These are phyloP conservation scores for Tricharina praecox DNA, from an alignment of 495 filamentous ascomycete genomes.

Conservation along the genomic window DNA sequence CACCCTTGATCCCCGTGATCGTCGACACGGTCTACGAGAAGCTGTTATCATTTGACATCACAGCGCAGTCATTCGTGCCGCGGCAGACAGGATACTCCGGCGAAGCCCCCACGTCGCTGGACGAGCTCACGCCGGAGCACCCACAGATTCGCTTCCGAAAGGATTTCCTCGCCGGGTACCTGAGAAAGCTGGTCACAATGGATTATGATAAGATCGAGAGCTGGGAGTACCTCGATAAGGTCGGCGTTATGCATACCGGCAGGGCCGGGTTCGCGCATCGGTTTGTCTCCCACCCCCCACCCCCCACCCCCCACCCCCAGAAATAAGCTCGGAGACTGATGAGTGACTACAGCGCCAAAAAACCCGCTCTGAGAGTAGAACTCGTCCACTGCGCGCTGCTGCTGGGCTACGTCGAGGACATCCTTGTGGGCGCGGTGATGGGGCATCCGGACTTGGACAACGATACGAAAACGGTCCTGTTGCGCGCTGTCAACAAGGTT, in stretches of 20 bases:
- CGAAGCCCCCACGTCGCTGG: constrained; percentile 11
- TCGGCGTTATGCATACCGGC: constrained; percentile 31
- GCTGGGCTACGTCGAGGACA: constrained; percentile 28
- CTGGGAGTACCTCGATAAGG: constrained; percentile 31
- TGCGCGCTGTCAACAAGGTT: constrained; percentile 23
- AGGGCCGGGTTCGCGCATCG: constrained; percentile 29
- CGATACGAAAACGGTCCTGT: constrained; percentile 15
- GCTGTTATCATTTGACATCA: constrained; percentile 31
- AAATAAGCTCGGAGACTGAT: neutral
- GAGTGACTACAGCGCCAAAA: constrained; percentile 15
- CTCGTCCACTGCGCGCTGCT: constrained; percentile 29
- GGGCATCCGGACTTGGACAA: constrained; percentile 16
- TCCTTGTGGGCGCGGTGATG: constrained; percentile 27
- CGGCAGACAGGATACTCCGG: constrained; percentile 29
- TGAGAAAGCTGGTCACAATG: constrained; percentile 17
- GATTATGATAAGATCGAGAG: constrained; percentile 13
- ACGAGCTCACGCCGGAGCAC: constrained; percentile 26
- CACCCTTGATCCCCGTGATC: constrained; percentile 27
- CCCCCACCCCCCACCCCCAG: neutral
- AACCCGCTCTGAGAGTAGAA: constrained; percentile 28
- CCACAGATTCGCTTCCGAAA: constrained; percentile 30
- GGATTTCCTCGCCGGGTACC: constrained; percentile 27
- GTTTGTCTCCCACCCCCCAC: too few relatives aligned
- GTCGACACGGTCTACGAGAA: constrained; percentile 30
- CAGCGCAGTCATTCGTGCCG: constrained; percentile 29